Evolutionary conservation across 2,329 filamentous ascomycete species (phyloP).

Genomic region (Calonectria leucothoes): DNA sequence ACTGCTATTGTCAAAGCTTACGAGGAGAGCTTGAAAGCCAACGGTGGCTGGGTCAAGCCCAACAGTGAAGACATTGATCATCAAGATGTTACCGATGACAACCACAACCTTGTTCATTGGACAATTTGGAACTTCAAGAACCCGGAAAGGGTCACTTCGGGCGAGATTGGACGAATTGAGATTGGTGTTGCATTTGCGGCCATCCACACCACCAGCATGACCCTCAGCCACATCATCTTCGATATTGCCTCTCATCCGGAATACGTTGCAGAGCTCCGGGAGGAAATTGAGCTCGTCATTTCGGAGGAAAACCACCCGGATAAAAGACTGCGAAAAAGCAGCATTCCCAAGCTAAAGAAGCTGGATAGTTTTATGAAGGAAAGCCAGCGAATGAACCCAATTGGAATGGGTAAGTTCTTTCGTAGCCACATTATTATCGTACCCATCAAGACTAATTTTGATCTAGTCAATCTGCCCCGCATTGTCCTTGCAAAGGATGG

Average conservation of each 20-base stretch:
- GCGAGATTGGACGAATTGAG: background rate
- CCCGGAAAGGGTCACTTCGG: background rate
- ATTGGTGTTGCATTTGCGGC: background rate
- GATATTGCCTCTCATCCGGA: background rate
- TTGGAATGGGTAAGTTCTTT: background rate
- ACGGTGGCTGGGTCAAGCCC: background rate
- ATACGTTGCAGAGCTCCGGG: background rate
- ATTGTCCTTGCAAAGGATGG: background rate
- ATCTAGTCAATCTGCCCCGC: background rate
- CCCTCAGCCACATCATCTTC: background rate
- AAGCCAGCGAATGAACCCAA: background rate
- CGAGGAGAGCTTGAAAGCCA: background rate
- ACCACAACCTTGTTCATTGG: background rate
- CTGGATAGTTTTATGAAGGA: background rate
- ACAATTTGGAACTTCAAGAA: background rate
- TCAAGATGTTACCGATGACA: background rate
- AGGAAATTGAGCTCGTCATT: background rate
- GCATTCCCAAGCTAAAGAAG: background rate
- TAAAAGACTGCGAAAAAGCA: background rate
- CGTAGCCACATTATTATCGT: no score
- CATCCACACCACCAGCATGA: background rate
- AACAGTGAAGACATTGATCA: background rate
- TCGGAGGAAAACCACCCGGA: background rate
- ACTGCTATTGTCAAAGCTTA: background rate
- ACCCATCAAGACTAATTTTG: background rate